These are phyloP conservation scores for Flaveria bidentis DNA, from an alignment of 129 eudicot species.

Conservation along the genomic window DNA sequence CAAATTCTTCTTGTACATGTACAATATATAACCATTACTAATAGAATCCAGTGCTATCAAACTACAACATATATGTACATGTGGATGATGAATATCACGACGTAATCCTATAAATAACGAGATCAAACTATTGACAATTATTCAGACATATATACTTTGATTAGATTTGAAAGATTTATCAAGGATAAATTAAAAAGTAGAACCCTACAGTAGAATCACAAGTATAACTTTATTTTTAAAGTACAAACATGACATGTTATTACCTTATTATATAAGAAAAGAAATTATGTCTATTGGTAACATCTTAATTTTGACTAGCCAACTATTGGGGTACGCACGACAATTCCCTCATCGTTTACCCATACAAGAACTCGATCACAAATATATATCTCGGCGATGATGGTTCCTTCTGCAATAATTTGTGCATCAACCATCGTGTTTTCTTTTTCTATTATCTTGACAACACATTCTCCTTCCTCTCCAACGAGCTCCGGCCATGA, in stretches of 20 bases:
- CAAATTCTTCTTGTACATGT: too few relatives aligned
- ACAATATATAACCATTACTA: too few relatives aligned
- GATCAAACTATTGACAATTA: background rate
- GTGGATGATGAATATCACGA: too few relatives aligned
- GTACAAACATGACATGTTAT: background rate
- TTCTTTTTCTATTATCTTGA: constrained; percentile 22
- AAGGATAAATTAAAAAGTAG: background rate
- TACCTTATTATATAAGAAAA: background rate
- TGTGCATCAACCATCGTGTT: constrained; percentile 14
- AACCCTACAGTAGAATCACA: background rate
- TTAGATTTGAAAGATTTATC: background rate
- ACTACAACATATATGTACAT: too few relatives aligned
- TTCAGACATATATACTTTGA: background rate
- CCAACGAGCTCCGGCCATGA: constrained; percentile 35
- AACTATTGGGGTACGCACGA: constrained; percentile 15
- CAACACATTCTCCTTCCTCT: constrained; percentile 12
- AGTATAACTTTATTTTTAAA: background rate
- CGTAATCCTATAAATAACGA: background rate
- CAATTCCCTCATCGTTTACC: constrained; percentile 20
- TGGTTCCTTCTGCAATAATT: constrained; percentile 24
- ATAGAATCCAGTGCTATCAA: too few relatives aligned
- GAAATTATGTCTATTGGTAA: background rate
- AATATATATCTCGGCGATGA: constrained; percentile 9
- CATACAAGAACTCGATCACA: constrained; percentile 32
- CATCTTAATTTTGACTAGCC: background rate